Evolutionary conservation across 176 grass and related monocot genomes (phyloP).

Genomic region (Echinochloa phyllopogon): DNA sequence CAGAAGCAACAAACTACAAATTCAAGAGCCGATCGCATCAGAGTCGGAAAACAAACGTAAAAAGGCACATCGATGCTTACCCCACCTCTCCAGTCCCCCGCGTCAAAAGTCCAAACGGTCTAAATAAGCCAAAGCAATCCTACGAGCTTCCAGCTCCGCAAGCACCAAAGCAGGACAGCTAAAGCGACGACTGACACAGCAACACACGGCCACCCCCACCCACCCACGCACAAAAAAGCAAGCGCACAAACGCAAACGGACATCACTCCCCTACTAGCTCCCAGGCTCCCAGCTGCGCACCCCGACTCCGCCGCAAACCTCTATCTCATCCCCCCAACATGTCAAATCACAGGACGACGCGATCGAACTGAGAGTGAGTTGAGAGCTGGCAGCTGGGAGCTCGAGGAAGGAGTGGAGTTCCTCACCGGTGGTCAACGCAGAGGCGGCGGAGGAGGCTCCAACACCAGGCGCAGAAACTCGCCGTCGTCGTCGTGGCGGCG

Average conservation of each 20-base stretch:
- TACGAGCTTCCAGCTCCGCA: slow-evolving; percentile 61
- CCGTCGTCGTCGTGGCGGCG: slow-evolving; percentile 10
- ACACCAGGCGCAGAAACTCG: slow-evolving; percentile 17
- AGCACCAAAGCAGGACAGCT: slow-evolving; percentile 52
- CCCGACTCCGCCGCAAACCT: background rate
- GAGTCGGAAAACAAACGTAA: slow-evolving; percentile 7
- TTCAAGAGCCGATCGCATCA: slow-evolving; percentile 22
- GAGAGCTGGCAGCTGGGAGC: background rate
- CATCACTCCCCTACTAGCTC: slow-evolving; percentile 40
- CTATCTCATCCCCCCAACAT: background rate
- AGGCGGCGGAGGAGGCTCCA: slow-evolving; percentile 21
- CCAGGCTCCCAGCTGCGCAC: slow-evolving; percentile 14
- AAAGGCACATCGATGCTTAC: background rate
- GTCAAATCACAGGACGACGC: slow-evolving; percentile 37
- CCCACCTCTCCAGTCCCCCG: background rate
- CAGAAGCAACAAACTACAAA: background rate
- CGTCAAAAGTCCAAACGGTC: slow-evolving; percentile 19
- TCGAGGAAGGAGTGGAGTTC: background rate
- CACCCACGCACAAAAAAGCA: slow-evolving; percentile 42
- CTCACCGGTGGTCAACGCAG: slow-evolving; percentile 42
- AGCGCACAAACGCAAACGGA: slow-evolving; percentile 36
- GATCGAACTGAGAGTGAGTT: slow-evolving; percentile 26
- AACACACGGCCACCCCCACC: slow-evolving; percentile 44
- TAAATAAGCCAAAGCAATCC: slow-evolving; percentile 43
- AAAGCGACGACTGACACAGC: slow-evolving; percentile 50